Evolutionary conservation across 2,329 filamentous ascomycete species (phyloP), one percentile per base, ranked within the genome.

Genomic region (Verticillium alfalfae): DNA sequence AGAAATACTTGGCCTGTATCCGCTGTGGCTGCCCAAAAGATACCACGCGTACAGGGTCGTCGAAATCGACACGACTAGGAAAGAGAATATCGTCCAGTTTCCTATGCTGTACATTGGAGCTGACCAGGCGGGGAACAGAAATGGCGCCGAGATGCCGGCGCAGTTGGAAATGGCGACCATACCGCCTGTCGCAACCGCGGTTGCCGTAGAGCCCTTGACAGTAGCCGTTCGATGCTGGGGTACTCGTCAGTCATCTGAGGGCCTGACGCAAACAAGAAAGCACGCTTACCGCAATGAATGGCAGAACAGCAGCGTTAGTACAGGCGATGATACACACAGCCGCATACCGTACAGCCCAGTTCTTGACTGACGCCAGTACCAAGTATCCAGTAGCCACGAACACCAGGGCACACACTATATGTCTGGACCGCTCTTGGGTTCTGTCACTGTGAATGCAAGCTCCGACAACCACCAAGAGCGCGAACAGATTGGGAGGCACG

Each of bases 401-500:
- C 1, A 54, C 55, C 34, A 70, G 57, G 0, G 63, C 70, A 2
- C 36, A 68, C 13, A 71, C 61, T n/a, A 71, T 62, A 41, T 71
- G 70, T 45, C 67, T 66, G 2, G 70, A 70, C 1, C 70, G 65
- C 59, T 71, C 70, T 56, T 65, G 68, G 3, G 70, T 71, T 61
- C 58, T 68, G 26, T 71, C 70, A 31, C 70, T 71, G 1, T 71
- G 69, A 12, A 71, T 60, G 58, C 70, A 71, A 16, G 67, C 62
- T 6, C 71, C 67, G 1, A 73, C 62, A 5, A 70, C 67, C 37
- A 73, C 64, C 18, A 73, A 67, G 1, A 75, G 67, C 3, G 71
- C 70, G 59, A 73, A 69, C 15, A 73, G 70, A 8, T 74, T 74
- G 0, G 72, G 72, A 1, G 72, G 72, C 1, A 75, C 71, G 1